Conservation (phyloP, 768 basidiomycete genomes). For the Pisolithus orientalis region DNA sequence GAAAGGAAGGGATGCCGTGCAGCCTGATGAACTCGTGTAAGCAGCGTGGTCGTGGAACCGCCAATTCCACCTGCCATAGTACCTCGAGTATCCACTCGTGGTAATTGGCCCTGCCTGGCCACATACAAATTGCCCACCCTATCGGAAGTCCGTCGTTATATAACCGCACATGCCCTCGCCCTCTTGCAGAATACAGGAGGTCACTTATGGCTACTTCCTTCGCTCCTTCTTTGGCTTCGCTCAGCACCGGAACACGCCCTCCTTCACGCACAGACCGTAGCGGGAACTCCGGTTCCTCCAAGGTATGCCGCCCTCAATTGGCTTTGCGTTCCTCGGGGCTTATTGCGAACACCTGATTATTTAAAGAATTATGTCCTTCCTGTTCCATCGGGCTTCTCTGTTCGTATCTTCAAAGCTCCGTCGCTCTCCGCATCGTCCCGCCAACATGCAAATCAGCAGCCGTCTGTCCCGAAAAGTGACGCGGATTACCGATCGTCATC, state of each 20-base stretch:
- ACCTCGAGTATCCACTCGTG: constrained; percentile 21
- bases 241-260: constrained; percentile 28
- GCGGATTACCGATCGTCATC: constrained; percentile 36
- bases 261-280: constrained; percentile 29
- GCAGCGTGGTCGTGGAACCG: constrained; percentile 24
- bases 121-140: constrained; percentile 22
- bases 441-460: constrained; percentile 31
- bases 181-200: constrained; percentile 17
- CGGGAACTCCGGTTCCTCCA: constrained; percentile 25
- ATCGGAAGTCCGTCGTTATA: constrained; percentile 17
- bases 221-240: constrained; percentile 21
- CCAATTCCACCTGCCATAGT: constrained; percentile 21
- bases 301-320: constrained; percentile 22
- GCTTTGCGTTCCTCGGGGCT: constrained; percentile 1
- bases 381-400: constrained; percentile 43
- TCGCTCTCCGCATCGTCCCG: constrained; percentile 29
- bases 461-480: constrained; percentile 40
- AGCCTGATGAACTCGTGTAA: constrained; percentile 33
- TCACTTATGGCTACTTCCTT: constrained; percentile 21
- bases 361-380: constrained; percentile 32
- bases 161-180: constrained; percentile 21
- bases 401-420: constrained; percentile 48
- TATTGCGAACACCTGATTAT: constrained; percentile 7
- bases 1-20: constrained; percentile 30
- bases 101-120: constrained; percentile 19